A percentile compares a stretch with the other conserved stretches of the same genome.
Evolutionary conservation across 495 filamentous ascomycete genomes (phyloP).

Genomic region (Daldinia caldariorum): DNA sequence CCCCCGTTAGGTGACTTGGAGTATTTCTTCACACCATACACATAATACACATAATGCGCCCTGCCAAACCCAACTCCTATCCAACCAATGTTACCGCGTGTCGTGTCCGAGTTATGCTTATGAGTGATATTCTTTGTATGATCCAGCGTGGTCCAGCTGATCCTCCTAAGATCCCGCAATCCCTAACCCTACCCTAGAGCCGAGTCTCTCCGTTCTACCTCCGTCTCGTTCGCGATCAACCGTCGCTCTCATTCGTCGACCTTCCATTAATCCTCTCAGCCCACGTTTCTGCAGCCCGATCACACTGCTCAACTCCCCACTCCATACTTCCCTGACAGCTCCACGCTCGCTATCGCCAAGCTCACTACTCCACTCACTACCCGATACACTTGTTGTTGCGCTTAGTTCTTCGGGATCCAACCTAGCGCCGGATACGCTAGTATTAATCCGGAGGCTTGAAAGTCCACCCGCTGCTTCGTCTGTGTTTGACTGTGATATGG

Average conservation of each 20-base stretch:
- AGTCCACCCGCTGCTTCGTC: constrained; percentile 34
- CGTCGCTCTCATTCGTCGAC: constrained; percentile 76
- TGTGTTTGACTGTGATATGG: constrained; percentile 38
- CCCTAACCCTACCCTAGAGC: constrained; percentile 47
- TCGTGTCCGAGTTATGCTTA: constrained; percentile 25
- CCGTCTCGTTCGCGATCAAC: constrained; percentile 49
- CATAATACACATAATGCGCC: constrained; percentile 15
- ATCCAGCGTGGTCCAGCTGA: constrained; percentile 6
- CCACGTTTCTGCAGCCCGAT: constrained; percentile 96
- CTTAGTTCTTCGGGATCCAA: constrained; percentile 60
- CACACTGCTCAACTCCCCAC: constrained; percentile 86
- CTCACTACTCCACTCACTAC: constrained; percentile 61
- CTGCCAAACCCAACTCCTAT: constrained; percentile 27
- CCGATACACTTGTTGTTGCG: constrained; percentile 57
- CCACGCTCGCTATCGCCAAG: constrained; percentile 51
- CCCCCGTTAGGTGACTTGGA: constrained; percentile 15
- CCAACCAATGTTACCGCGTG: constrained; percentile 30
- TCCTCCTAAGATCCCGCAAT: constrained; percentile 46
- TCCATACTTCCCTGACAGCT: constrained; percentile 72
- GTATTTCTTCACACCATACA: constrained; percentile 7
- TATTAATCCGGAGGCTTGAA: constrained; percentile 53
- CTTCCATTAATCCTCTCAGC: constrained; percentile 93
- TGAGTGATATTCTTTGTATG: constrained; percentile 5
- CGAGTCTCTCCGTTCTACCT: constrained; percentile 34
- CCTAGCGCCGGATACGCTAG: constrained; percentile 48